Evolutionary conservation across 2,329 filamentous ascomycete genomes (phyloP).

Genomic region (Blastomyces parvus): DNA sequence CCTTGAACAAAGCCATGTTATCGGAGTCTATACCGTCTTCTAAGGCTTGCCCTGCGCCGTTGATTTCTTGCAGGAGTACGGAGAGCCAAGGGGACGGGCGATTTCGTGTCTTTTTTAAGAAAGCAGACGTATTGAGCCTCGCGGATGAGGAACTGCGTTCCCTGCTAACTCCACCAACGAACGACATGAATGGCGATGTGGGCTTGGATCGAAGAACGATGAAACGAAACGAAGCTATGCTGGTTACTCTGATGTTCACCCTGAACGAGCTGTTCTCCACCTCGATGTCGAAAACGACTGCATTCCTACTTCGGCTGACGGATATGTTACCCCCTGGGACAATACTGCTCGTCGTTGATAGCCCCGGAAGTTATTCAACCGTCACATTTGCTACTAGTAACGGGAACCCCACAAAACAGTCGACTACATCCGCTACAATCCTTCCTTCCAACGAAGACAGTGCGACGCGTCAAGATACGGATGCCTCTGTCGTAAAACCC

Average conservation of each 20-base stretch:
- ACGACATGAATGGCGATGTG: background rate
- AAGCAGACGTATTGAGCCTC: slow-evolving; percentile 43
- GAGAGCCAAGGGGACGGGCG: background rate
- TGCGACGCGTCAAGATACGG: slow-evolving; percentile 8
- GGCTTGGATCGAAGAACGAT: background rate
- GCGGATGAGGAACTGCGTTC: slow-evolving; percentile 32
- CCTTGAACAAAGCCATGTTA: slow-evolving; percentile 49
- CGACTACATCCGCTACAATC: background rate
- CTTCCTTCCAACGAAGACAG: slow-evolving; percentile 2
- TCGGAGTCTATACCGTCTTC: slow-evolving; percentile 24
- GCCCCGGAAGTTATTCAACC: slow-evolving; percentile 85
- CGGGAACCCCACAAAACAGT: background rate
- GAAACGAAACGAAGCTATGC: slow-evolving; percentile 26
- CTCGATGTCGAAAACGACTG: slow-evolving; percentile 64
- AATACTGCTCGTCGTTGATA: slow-evolving; percentile 78
- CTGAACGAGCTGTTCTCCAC: slow-evolving; percentile 87
- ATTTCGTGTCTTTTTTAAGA: slow-evolving; percentile 36
- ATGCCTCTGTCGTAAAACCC: background rate
- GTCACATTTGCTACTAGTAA: slow-evolving; percentile 54
- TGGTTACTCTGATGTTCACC: slow-evolving; percentile 85
- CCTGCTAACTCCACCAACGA: slow-evolving; percentile 17
- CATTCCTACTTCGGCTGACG: slow-evolving; percentile 62
- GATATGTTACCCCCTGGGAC: slow-evolving; percentile 48
- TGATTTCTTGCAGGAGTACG: slow-evolving; percentile 14
- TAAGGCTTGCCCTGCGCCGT: slow-evolving; percentile 24